A percentile compares a stretch with the other conserved stretches of the same genome.
These are phyloP conservation scores for Spathaspora passalidarum DNA, from an alignment of 805 yeast genomes.

Conservation along the genomic window DNA sequence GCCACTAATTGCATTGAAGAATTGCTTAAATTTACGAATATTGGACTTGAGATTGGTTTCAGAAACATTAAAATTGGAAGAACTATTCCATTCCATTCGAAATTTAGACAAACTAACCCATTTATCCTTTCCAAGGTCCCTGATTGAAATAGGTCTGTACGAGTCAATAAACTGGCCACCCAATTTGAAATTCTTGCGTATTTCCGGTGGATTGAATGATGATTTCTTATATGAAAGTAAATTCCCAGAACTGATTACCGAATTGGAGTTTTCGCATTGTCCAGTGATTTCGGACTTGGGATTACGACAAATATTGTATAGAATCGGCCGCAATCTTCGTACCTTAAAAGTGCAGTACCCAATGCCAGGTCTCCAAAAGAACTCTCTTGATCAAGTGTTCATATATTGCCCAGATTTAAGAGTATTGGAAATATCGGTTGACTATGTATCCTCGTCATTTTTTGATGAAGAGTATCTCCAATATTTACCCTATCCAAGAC, in stretches of 20 bases:
- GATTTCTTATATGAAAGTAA: slow-evolving; percentile 65
- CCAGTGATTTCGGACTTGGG: slow-evolving; percentile 71
- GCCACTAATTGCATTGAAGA: slow-evolving; percentile 76
- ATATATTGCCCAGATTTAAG: slow-evolving; percentile 71
- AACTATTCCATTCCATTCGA: slow-evolving; percentile 71
- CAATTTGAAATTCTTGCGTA: slow-evolving; percentile 62
- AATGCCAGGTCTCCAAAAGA: slow-evolving; percentile 71
- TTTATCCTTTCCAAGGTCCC: slow-evolving; percentile 84
- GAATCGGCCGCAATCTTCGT: slow-evolving; percentile 64
- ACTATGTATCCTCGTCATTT: slow-evolving; percentile 56
- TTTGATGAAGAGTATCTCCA: slow-evolving; percentile 33
- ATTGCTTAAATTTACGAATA: slow-evolving; percentile 42
- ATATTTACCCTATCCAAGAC: slow-evolving; percentile 29
- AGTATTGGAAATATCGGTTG: slow-evolving; percentile 69
- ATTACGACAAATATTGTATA: slow-evolving; percentile 55
- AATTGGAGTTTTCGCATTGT: slow-evolving; percentile 82
- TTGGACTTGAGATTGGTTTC: slow-evolving; percentile 33
- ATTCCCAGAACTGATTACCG: slow-evolving; percentile 72
- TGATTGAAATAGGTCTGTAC: slow-evolving; percentile 63
- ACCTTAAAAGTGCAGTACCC: slow-evolving; percentile 77
- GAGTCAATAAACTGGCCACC: slow-evolving; percentile 73
- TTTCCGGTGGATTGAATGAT: slow-evolving; percentile 88
- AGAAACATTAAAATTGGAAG: slow-evolving; percentile 82
- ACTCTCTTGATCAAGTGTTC: slow-evolving; percentile 72
- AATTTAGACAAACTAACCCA: slow-evolving; percentile 62